Conservation (phyloP, 2,329 filamentous ascomycete genomes). For the Alternaria infectoria region DNA sequence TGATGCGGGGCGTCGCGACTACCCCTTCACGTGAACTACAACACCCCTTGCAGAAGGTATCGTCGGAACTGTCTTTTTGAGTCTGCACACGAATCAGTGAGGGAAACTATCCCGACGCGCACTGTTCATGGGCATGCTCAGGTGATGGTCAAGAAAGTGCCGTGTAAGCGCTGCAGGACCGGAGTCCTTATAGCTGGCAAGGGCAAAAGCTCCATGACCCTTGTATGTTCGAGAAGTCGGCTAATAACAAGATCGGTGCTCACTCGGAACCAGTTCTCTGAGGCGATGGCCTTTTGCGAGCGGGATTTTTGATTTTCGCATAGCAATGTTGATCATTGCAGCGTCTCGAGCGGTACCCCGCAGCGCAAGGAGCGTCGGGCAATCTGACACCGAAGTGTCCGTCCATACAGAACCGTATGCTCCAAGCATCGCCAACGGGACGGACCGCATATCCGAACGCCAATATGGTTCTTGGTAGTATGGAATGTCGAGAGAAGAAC, state of each 20-base stretch:
- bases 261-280: background rate
- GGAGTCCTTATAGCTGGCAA: background rate
- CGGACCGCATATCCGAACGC: conserved; percentile 28
- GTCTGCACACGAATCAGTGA: background rate
- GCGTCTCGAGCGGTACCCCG: conserved; percentile 8
- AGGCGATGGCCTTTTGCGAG: background rate
- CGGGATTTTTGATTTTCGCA: background rate
- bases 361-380: conserved; percentile 22
- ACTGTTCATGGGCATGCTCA: background rate
- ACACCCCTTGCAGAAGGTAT: background rate
- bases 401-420: conserved; percentile 21
- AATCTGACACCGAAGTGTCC: conserved; percentile 28
- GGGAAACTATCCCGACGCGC: background rate
- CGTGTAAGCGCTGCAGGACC: background rate
- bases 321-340: background rate
- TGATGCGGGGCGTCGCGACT: background rate
- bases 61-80: background rate
- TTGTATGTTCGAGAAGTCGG: background rate
- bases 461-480: background rate
- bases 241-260: background rate
- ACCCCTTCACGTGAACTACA: background rate
- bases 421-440: conserved; percentile 11
- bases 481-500: conserved; percentile 1
- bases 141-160: background rate
- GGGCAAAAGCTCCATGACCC: background rate